Evolutionary conservation across 2,329 filamentous ascomycete species (phyloP).

Genomic region (Botrytis squamosa): DNA sequence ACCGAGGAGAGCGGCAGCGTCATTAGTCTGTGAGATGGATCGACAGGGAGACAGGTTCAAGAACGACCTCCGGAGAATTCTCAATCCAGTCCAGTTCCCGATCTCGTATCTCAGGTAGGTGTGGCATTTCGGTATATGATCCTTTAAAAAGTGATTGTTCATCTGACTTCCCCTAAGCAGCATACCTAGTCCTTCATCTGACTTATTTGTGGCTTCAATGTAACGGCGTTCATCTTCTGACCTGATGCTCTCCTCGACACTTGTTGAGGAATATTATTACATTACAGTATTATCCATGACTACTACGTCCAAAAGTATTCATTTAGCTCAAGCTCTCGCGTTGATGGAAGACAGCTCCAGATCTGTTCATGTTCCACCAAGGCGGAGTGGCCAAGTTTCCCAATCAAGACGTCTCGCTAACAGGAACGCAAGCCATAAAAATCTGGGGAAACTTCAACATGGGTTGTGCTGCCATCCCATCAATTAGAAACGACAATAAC

Average conservation of each 20-base stretch:
- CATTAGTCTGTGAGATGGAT: background rate
- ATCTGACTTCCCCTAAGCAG: background rate
- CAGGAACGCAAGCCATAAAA: background rate
- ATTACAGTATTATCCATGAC: background rate
- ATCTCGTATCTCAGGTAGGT: background rate
- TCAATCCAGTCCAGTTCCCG: background rate
- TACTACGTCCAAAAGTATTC: background rate
- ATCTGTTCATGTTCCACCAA: background rate
- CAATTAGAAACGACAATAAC: background rate
- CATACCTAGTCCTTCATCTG: background rate
- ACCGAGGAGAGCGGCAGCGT: background rate
- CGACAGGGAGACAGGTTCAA: background rate
- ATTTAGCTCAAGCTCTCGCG: background rate
- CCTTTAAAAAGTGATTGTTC: background rate
- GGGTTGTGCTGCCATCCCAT: background rate
- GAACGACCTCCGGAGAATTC: background rate
- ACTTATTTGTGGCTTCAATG: background rate
- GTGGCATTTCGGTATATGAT: background rate
- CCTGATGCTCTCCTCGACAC: background rate
- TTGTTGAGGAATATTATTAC: background rate
- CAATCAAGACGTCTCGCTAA: background rate
- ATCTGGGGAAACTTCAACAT: background rate
- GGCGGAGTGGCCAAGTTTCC: background rate
- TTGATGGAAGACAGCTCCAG: background rate
- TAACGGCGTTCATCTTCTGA: background rate